Conservation (phyloP, 2,329 filamentous ascomycete species). For the Xylariales sp. region DNA sequence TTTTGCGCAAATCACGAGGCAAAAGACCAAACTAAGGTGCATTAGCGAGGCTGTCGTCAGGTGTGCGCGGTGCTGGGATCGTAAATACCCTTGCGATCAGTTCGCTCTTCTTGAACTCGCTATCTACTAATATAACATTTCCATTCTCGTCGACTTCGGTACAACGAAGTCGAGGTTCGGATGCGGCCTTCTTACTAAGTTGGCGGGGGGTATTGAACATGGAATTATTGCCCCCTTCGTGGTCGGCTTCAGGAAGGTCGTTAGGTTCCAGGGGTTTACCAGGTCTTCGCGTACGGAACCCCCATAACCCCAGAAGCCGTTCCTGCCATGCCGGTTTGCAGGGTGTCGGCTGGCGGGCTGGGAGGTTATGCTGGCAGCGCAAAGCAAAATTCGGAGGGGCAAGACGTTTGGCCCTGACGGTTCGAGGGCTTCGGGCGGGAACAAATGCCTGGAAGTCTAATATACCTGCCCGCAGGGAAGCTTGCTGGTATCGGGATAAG, state of each 20-base stretch:
- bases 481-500: constrained; percentile 43
- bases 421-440: constrained; percentile 31
- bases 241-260: constrained; percentile 68
- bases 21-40: constrained; percentile 81
- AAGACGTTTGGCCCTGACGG: constrained; percentile 28
- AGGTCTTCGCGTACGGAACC: constrained; percentile 53
- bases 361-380: constrained; percentile 47
- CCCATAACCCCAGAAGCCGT: constrained; percentile 61
- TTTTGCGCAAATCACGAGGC: constrained; percentile 95
- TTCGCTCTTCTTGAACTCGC: constrained; percentile 97
- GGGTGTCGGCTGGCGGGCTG: constrained; percentile 42
- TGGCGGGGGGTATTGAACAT: constrained; percentile 78
- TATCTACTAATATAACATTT: constrained; percentile 90
- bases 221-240: constrained; percentile 68
- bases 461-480: constrained; percentile 42
- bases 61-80: constrained; percentile 2
- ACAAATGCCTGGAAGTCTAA: constrained; percentile 44
- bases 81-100: constrained; percentile 85
- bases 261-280: constrained; percentile 63
- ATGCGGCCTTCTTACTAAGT: constrained; percentile 78
- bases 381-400: constrained; percentile 35
- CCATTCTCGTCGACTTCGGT: constrained; percentile 95
- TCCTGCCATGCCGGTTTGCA: constrained; percentile 59
- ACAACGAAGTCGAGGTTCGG: constrained; percentile 88
- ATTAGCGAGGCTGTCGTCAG: constrained; percentile 29